Conservation (phyloP, 345 rosid genomes). For the Populus davidiana region DNA sequence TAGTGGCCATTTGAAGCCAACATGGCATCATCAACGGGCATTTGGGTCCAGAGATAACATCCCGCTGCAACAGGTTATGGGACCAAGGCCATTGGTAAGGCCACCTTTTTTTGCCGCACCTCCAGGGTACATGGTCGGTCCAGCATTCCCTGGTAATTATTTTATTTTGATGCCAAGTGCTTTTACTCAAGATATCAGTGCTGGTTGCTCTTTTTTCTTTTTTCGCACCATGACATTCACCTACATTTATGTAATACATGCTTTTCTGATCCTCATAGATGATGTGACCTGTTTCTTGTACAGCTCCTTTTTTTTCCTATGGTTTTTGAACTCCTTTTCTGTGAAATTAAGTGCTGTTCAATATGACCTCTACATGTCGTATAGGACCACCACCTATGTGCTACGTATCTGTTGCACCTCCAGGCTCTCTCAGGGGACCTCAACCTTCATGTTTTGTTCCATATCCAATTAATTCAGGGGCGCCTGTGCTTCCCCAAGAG, state of each 20-base stretch:
- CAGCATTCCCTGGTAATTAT: slow-evolving; percentile 70
- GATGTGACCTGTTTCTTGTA: not conserved
- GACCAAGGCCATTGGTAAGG: slow-evolving; percentile 64
- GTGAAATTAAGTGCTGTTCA: not conserved
- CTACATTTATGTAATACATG: not conserved
- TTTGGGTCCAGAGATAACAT: slow-evolving; percentile 51
- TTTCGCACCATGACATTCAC: not conserved
- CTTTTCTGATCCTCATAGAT: not conserved
- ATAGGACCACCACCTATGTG: slow-evolving; percentile 68
- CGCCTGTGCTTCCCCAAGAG: slow-evolving; percentile 47
- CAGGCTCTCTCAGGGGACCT: slow-evolving; percentile 74
- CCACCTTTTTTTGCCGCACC: slow-evolving; percentile 58
- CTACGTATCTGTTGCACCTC: slow-evolving; percentile 61
- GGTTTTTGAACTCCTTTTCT: not conserved
- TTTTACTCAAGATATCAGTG: slow-evolving; percentile 3
- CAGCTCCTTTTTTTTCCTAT: not conserved
- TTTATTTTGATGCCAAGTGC: slow-evolving; percentile 5
- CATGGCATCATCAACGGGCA: slow-evolving; percentile 66
- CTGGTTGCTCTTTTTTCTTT: not conserved
- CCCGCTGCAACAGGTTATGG: slow-evolving; percentile 58
- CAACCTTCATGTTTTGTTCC: slow-evolving; percentile 57
- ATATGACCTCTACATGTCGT: not conserved
- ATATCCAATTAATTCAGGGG: slow-evolving; percentile 55
- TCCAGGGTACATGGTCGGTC: slow-evolving; percentile 73
- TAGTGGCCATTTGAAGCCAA: slow-evolving; percentile 39